These are phyloP conservation scores for Cutaneotrichosporon spelunceum DNA, from an alignment of 1,284 basidiomycete genomes.

Conservation along the genomic window DNA sequence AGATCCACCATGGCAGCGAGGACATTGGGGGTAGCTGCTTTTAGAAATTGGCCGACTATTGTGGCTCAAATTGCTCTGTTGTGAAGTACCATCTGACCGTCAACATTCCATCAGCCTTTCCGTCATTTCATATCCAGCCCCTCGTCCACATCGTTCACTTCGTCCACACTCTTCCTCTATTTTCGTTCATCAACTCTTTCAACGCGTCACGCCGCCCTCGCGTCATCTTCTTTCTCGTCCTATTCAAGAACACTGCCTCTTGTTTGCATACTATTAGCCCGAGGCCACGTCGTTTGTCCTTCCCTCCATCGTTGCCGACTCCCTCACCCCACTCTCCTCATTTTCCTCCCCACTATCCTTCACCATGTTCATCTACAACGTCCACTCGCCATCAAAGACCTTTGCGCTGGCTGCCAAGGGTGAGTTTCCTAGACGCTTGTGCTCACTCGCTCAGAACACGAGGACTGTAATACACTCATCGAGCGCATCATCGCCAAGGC, in stretches of 20 bases:
- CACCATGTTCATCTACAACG: slow-evolving; percentile 47
- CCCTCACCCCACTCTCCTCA: neutral
- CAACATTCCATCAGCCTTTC: neutral
- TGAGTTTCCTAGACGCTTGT: neutral
- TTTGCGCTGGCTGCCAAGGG: slow-evolving; percentile 25
- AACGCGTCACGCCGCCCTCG: neutral
- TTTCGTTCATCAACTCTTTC: neutral
- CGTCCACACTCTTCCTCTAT: neutral
- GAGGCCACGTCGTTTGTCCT: neutral
- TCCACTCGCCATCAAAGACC: slow-evolving; percentile 46
- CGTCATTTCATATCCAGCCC: neutral
- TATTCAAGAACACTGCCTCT: neutral
- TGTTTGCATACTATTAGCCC: neutral
- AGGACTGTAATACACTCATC: slow-evolving; percentile 33
- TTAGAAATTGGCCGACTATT: too few relatives aligned
- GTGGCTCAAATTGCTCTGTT: too few relatives aligned
- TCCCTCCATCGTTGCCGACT: neutral
- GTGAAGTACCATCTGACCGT: neutral
- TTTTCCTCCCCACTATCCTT: neutral
- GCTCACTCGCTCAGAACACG: slow-evolving; percentile 30
- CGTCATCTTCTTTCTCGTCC: neutral
- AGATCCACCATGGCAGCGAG: too few relatives aligned
- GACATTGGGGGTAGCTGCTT: too few relatives aligned
- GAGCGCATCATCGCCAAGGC: slow-evolving; percentile 38
- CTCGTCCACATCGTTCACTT: neutral